These are phyloP conservation scores for Lactifluus hygrophoroides DNA, from an alignment of 768 basidiomycete species.

Conservation along the genomic window DNA sequence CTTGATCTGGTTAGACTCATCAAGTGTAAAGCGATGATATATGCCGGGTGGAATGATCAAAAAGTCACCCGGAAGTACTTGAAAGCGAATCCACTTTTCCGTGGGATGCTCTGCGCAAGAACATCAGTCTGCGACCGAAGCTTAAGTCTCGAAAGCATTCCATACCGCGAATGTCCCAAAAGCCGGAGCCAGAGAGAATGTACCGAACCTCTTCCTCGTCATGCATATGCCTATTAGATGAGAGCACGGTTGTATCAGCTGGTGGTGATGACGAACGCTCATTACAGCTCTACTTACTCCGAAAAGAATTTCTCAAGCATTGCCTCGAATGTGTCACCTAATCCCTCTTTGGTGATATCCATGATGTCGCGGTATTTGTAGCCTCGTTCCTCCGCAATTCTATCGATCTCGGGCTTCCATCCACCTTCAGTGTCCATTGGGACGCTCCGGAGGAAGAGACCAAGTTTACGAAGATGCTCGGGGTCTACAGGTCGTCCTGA, in stretches of 20 bases:
- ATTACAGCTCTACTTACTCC: conserved; percentile 42
- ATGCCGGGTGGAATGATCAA: conserved; percentile 84
- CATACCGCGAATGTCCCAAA: conserved; percentile 85
- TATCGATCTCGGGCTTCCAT: conserved; percentile 50
- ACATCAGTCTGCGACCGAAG: neutral
- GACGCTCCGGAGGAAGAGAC: conserved; percentile 60
- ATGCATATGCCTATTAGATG: conserved; percentile 65
- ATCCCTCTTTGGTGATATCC: conserved; percentile 63
- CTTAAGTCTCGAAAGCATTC: neutral
- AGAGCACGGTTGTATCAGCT: neutral
- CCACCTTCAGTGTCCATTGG: conserved; percentile 42
- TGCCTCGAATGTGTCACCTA: conserved; percentile 75
- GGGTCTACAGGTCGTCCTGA: conserved; percentile 46
- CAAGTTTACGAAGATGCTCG: conserved; percentile 44
- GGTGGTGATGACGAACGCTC: neutral
- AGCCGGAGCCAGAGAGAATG: conserved; percentile 78
- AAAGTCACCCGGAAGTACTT: conserved; percentile 69
- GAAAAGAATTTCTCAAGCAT: conserved; percentile 79
- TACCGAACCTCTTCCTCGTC: conserved; percentile 96
- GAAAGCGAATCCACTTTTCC: conserved; percentile 76
- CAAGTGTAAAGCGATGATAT: conserved; percentile 92
- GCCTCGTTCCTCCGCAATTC: conserved; percentile 53
- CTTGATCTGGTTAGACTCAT: conserved; percentile 61
- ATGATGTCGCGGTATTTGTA: conserved; percentile 84
- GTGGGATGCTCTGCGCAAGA: conserved; percentile 47